Base-by-base conservation (phyloP, 805 yeast genomes). In the Hanseniaspora clermontiae region DNA sequence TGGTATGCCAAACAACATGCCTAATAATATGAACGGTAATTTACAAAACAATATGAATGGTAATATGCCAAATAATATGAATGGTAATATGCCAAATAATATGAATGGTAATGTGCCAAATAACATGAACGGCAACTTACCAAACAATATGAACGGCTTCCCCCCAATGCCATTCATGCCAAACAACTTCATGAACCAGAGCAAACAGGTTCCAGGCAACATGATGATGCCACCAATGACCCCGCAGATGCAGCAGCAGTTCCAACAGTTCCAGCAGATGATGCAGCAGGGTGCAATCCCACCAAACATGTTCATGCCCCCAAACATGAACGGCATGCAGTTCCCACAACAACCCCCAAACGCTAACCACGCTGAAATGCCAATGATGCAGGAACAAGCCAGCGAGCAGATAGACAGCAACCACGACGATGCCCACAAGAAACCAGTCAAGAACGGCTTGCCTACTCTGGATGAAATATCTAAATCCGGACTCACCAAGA, bases 91-190 rank as follows among this genome's bases (percentile, higher is more conserved):
- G 27, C 27, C 27, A 4, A 27, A 39, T 7, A 27, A 17, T 10
- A 52, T 43, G 50, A 19, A 24, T 38, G 57, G 55, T 60, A 64
- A 51, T 36, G 38, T 60, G 42, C 38, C 37, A 36, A 53, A 61
- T 45, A 58, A 55, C 19, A 61, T 60, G 15, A 56, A 31, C 17
- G 38, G 6, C 7, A 9, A 50, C 12, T 19, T 40, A n/a, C n/a
- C 38, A 24, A 29, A 47, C 38, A 19, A 31, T 9, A 32, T 43
- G 32, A 40, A 51, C 34, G 51, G 34, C 38, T 42, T 34, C 14
- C 29, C 46, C 27, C 55, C 55, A 19, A n/a, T 39, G 32, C 57
- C 43, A 31, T 43, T 45, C 10, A 50, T 58, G 14, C 51, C 57
- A 19, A 59, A 59, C 36, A 42, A 52, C 29, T 45, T 31, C 27